Percentiles rank a stretch among this genome's conserved stretches.
Conservation (phyloP, 177 flowering plant genomes). For the Vitis hybrid region DNA sequence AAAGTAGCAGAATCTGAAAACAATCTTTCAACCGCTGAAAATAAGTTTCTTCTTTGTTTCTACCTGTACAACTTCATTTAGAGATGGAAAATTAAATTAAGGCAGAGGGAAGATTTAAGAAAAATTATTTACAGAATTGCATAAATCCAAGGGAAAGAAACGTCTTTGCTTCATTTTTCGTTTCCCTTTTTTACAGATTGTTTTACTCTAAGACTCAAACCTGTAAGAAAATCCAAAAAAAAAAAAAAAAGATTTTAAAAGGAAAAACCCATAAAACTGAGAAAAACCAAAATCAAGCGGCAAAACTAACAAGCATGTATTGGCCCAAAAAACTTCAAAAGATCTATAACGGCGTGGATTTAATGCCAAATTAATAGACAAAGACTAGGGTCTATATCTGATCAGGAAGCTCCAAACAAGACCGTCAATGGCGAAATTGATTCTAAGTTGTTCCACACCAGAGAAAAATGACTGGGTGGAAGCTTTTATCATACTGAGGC, state of each 20-base stretch:
- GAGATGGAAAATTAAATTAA: neutral
- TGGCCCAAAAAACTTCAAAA: conserved; percentile 7
- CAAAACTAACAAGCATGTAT: neutral
- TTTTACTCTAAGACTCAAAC: conserved; percentile 5
- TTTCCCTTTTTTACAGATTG: conserved; percentile 22
- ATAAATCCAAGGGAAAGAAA: conserved; percentile 10
- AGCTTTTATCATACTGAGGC: neutral
- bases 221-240: conserved; percentile 4
- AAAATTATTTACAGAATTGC: conserved; percentile 13
- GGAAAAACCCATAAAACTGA: neutral
- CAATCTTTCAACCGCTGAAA: no score
- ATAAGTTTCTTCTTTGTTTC: no score
- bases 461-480: conserved; percentile 33
- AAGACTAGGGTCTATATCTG: neutral
- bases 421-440: conserved; percentile 17
- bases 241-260: neutral
- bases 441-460: conserved; percentile 14
- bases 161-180: conserved; percentile 3
- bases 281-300: conserved; percentile 3
- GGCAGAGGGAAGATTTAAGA: neutral
- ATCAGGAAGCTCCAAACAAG: conserved; percentile 5
- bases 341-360: neutral
- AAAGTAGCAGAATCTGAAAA: no score
- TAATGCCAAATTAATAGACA: neutral
- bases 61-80: no score